Percentiles rank a stretch among this genome's conserved stretches.
Evolutionary conservation across 495 filamentous ascomycete genomes (phyloP).

Genomic region (Aspergillus incahuasiensis): DNA sequence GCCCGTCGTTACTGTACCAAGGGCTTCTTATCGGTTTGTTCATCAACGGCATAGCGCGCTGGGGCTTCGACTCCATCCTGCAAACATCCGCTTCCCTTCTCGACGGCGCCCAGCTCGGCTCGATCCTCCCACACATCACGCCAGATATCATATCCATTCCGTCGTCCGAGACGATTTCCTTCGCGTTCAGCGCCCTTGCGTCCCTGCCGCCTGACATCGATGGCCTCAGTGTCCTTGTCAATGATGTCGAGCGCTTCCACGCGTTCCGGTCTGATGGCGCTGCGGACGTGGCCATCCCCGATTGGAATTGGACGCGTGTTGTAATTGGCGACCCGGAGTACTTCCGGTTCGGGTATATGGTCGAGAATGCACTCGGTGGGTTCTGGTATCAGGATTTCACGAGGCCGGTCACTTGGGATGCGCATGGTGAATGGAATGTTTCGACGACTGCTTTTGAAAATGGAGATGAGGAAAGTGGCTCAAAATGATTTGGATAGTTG

Average conservation of each 20-base stretch:
- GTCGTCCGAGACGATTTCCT: slow-evolving; percentile 39
- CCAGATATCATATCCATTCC: slow-evolving; percentile 23
- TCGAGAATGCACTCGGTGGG: slow-evolving; percentile 44
- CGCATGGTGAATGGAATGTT: slow-evolving; percentile 39
- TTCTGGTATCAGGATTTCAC: slow-evolving; percentile 70
- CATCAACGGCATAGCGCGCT: slow-evolving; percentile 62
- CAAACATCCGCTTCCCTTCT: slow-evolving; percentile 51
- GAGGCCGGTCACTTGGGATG: slow-evolving; percentile 64
- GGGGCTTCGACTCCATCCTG: slow-evolving; percentile 60
- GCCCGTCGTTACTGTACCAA: slow-evolving; percentile 54
- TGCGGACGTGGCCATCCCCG: slow-evolving; percentile 35
- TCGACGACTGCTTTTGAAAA: background rate
- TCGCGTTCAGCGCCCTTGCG: slow-evolving; percentile 34
- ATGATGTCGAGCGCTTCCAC: slow-evolving; percentile 53
- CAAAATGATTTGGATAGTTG: background rate
- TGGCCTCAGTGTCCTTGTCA: slow-evolving; percentile 54
- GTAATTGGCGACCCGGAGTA: slow-evolving; percentile 57
- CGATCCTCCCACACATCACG: slow-evolving; percentile 40
- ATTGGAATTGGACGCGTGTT: slow-evolving; percentile 34
- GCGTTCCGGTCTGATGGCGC: slow-evolving; percentile 38
- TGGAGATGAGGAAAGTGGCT: background rate
- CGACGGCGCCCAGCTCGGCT: slow-evolving; percentile 45
- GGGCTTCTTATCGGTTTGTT: slow-evolving; percentile 60
- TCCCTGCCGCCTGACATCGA: slow-evolving; percentile 36
- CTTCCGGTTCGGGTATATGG: slow-evolving; percentile 76